Percentiles rank a stretch among this genome's conserved stretches.
phyloP scores from a whole-genome alignment of 805 yeast genomes.

The Saccharomycopsis vini region DNA sequence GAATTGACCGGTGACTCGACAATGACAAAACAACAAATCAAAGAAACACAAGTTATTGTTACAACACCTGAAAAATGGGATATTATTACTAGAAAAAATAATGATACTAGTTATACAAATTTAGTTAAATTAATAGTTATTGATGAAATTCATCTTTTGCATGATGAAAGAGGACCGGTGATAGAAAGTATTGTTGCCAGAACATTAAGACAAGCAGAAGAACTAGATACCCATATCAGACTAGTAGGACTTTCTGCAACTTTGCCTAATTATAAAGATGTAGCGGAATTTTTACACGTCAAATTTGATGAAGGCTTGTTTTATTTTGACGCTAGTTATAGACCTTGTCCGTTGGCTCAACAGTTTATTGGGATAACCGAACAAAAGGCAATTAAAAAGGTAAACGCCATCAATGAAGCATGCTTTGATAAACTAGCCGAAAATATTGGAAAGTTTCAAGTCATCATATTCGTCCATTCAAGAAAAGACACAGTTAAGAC shows the following conservation, averaged over 20 bases:
- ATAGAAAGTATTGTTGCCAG: slow-evolving; percentile 81
- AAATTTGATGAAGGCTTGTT: slow-evolving; percentile 52
- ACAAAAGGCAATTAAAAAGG: slow-evolving; percentile 64
- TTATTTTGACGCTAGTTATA: slow-evolving; percentile 70
- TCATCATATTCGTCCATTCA: slow-evolving; percentile 87
- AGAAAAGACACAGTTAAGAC: slow-evolving; percentile 85
- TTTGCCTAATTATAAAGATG: slow-evolving; percentile 41
- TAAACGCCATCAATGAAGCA: slow-evolving; percentile 82
- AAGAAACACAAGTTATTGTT: slow-evolving; percentile 72
- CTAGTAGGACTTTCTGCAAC: slow-evolving; percentile 18
- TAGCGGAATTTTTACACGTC: slow-evolving; percentile 71
- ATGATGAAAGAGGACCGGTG: slow-evolving; percentile 94
- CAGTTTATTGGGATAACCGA: slow-evolving; percentile 85
- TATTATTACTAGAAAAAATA: slow-evolving; percentile 76
- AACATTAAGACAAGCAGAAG: slow-evolving; percentile 40
- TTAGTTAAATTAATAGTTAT: slow-evolving; percentile 66
- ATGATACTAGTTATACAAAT: slow-evolving; percentile 55
- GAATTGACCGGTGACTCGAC: slow-evolving; percentile 90
- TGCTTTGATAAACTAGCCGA: slow-evolving; percentile 76
- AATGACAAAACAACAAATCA: slow-evolving; percentile 64
- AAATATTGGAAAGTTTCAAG: slow-evolving; percentile 57
- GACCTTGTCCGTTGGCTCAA: slow-evolving; percentile 92
- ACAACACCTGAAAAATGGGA: slow-evolving; percentile 99
- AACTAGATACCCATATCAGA: slow-evolving; percentile 45
- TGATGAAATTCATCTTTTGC: slow-evolving; percentile 88